Evolutionary conservation across 805 yeast genomes (phyloP), one percentile per base, ranked within the genome.

Genomic region (Yamadazyma sp.): DNA sequence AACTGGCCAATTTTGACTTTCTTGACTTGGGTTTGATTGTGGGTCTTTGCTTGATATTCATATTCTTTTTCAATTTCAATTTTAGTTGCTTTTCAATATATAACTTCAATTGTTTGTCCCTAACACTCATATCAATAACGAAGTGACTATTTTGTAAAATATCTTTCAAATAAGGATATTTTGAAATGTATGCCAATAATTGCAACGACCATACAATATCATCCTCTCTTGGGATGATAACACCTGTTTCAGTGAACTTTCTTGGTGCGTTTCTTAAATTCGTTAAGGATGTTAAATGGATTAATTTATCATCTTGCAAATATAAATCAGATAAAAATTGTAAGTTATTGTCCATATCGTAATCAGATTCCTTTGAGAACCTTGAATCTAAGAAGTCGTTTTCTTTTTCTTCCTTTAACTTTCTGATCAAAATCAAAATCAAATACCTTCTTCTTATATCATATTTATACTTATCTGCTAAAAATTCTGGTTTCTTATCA

Each of bases 181-280:
- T 91, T 4, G 97, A 88, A 27, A 89, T 86, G 58, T 88, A 91
- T 10, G 98, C 98, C 33, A 93, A 60, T 14, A 93, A 70, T 58
- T 91, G 98, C 35, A 91, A 66, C 4, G 95, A 83, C 96, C 96
- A 88, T 23, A 87, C 80, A 12, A 91, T 86, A 53, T 91, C 98
- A 55, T 91, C 97, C 44, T 86, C 95, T 38, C 86, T 75, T 1
- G 97, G 97, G 5, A 88, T 74, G n/a, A 89, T 71, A 15, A 80
- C 78, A 1, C 95, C 95, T 27, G 82, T 60, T 16, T 64, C 69
- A 11, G 71, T 65, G 42, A 67, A 67, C 36, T 48, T 61, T 31
- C 73, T 34, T 1, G 60, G 62, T 6, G 70, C 62, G 23, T 55
- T 49, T 42, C 62, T 53, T 2, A 62, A 43, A 31, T 56, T 41